phyloP scores from a whole-genome alignment of 2,329 filamentous ascomycete genomes.

The Diaporthe destruens region DNA sequence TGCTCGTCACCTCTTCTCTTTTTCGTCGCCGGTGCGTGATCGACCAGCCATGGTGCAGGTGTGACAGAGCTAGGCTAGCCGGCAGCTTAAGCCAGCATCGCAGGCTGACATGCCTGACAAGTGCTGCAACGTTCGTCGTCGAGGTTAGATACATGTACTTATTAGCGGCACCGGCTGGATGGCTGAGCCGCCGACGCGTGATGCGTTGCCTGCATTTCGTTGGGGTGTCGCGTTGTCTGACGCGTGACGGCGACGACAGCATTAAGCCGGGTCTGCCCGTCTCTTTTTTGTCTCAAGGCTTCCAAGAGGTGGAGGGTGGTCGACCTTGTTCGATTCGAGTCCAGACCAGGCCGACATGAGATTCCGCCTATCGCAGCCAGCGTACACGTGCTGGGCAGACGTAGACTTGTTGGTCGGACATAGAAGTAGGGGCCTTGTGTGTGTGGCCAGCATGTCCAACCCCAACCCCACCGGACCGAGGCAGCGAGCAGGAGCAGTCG shows the following conservation, averaged over 20 bases:
- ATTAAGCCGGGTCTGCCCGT: conserved; percentile 2
- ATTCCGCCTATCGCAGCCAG: conserved; percentile 12
- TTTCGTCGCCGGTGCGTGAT: background rate
- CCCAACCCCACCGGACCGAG: too few relatives aligned
- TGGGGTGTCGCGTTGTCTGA: conserved; percentile 11
- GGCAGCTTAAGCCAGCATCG: background rate
- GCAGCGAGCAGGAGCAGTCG: too few relatives aligned
- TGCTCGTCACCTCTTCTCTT: background rate
- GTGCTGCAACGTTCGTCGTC: background rate
- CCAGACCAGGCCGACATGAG: background rate
- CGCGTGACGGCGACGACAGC: background rate
- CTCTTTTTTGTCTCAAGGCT: background rate
- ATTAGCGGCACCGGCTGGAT: conserved; percentile 14
- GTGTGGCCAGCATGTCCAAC: too few relatives aligned
- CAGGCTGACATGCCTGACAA: background rate
- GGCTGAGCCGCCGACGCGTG: conserved; percentile 18
- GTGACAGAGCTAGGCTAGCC: background rate
- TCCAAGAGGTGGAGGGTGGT: background rate
- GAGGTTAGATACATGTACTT: background rate
- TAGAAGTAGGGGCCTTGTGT: too few relatives aligned
- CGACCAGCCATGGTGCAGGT: background rate
- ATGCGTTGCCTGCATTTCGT: background rate
- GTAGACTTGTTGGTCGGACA: background rate
- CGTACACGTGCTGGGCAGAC: background rate
- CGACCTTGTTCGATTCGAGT: background rate